phyloP scores from a whole-genome alignment of 1,284 basidiomycete genomes.

The Entoloma clypeatum region DNA sequence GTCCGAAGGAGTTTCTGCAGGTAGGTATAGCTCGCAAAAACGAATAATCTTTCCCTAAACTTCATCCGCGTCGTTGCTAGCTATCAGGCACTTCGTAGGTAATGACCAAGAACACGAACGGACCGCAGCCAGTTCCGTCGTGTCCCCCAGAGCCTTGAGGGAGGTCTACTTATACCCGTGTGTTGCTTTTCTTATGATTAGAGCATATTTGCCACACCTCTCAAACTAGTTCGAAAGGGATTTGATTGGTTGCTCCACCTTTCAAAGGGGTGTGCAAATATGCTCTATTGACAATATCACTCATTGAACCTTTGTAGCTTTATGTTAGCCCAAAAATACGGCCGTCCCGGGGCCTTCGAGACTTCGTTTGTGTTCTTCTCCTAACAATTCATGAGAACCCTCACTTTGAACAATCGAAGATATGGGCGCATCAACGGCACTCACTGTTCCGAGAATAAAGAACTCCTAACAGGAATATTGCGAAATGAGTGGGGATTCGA shows the following conservation, averaged over 20 bases:
- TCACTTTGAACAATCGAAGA: conserved; percentile 27
- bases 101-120: conserved; percentile 70
- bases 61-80: conserved; percentile 19
- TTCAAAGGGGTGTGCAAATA: too few relatives aligned
- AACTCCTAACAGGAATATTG: conserved; percentile 54
- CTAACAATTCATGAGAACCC: background rate
- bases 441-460: conserved; percentile 59
- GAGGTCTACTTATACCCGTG: conserved; percentile 73
- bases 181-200: conserved; percentile 25
- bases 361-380: conserved; percentile 51
- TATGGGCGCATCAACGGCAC: conserved; percentile 62
- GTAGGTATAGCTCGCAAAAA: conserved; percentile 21
- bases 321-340: conserved; percentile 61
- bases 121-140: conserved; percentile 56
- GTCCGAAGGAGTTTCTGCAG: conserved; percentile 57
- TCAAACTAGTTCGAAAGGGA: too few relatives aligned
- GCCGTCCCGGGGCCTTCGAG: conserved; percentile 62
- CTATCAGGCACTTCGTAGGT: conserved; percentile 49
- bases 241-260: too few relatives aligned
- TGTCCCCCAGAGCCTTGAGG: conserved; percentile 60
- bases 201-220: too few relatives aligned
- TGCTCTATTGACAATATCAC: too few relatives aligned
- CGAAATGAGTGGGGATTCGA: conserved; percentile 67
- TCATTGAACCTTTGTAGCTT: conserved; percentile 37
- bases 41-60: conserved; percentile 7